These are phyloP conservation scores for Cytospora chrysosperma DNA, from an alignment of 2,329 filamentous ascomycete genomes.

Conservation along the genomic window DNA sequence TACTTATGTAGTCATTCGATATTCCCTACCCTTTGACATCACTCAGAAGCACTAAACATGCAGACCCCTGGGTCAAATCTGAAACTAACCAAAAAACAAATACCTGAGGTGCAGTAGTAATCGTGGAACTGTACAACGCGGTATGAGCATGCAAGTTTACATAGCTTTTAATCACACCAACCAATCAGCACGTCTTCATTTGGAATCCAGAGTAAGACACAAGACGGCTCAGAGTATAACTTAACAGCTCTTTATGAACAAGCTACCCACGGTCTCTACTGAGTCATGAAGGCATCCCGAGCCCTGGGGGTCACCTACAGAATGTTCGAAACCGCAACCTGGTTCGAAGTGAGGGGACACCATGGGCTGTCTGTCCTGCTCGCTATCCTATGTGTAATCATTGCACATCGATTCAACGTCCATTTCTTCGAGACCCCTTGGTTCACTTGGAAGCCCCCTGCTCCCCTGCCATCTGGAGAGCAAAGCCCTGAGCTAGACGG, in stretches of 20 bases:
- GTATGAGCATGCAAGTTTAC: neutral
- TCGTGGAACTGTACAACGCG: neutral
- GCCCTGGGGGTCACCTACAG: too few species aligned
- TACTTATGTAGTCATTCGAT: neutral
- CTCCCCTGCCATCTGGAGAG: neutral
- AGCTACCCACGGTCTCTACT: neutral
- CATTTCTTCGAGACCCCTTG: neutral
- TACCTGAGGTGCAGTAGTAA: neutral
- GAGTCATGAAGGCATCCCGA: neutral
- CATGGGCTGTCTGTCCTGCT: conserved; percentile 1
- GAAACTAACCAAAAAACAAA: neutral
- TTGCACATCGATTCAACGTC: neutral
- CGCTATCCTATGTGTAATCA: neutral
- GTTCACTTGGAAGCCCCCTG: neutral
- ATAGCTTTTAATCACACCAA: neutral
- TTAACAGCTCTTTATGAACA: neutral
- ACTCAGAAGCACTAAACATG: neutral
- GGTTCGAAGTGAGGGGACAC: neutral
- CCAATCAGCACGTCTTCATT: conserved; percentile 4
- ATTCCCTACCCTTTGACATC: neutral
- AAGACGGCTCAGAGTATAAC: neutral
- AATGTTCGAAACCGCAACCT: neutral
- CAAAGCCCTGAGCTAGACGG: neutral
- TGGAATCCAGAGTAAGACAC: neutral
- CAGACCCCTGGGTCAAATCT: neutral